phyloP scores from a whole-genome alignment of 768 basidiomycete genomes.

The Gyrodon lividus region DNA sequence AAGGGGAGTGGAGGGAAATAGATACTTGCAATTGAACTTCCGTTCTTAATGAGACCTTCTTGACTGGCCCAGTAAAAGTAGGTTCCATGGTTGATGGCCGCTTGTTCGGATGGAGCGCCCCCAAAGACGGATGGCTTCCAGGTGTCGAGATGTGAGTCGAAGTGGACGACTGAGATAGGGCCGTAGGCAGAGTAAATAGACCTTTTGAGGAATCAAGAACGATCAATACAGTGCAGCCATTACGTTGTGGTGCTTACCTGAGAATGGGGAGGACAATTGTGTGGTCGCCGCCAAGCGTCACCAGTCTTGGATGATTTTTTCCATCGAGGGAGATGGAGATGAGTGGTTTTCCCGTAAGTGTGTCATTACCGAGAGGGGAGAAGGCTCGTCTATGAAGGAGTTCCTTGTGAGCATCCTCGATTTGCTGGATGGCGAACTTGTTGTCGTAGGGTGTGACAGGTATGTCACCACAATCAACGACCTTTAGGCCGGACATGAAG shows the following conservation, averaged over 20 bases:
- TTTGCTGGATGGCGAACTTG: conserved; percentile 68
- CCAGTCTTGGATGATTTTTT: conserved; percentile 71
- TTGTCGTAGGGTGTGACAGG: conserved; percentile 81
- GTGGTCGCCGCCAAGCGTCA: conserved; percentile 88
- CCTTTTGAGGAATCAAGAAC: conserved; percentile 30
- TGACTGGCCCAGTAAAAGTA: conserved; percentile 90
- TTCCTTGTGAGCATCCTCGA: conserved; percentile 68
- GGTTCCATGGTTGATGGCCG: conserved; percentile 82
- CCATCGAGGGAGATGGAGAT: conserved; percentile 65
- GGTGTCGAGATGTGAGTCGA: conserved; percentile 82
- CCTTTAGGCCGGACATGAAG: conserved; percentile 61
- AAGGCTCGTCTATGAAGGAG: conserved; percentile 64
- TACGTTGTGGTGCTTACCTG: conserved; percentile 35
- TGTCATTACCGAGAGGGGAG: conserved; percentile 63
- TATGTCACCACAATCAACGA: conserved; percentile 80
- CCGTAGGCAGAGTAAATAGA: conserved; percentile 79
- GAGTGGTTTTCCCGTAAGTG: conserved; percentile 55
- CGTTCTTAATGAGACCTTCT: conserved; percentile 77
- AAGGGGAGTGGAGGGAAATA: conserved; percentile 27
- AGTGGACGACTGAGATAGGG: conserved; percentile 79
- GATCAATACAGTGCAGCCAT: not conserved
- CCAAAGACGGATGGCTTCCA: conserved; percentile 78
- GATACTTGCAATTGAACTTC: conserved; percentile 80
- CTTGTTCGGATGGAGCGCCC: conserved; percentile 67
- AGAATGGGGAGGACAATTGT: conserved; percentile 70